Evolutionary conservation across 495 filamentous ascomycete species (phyloP).

Genomic region (Astrothelium subdiscretum): DNA sequence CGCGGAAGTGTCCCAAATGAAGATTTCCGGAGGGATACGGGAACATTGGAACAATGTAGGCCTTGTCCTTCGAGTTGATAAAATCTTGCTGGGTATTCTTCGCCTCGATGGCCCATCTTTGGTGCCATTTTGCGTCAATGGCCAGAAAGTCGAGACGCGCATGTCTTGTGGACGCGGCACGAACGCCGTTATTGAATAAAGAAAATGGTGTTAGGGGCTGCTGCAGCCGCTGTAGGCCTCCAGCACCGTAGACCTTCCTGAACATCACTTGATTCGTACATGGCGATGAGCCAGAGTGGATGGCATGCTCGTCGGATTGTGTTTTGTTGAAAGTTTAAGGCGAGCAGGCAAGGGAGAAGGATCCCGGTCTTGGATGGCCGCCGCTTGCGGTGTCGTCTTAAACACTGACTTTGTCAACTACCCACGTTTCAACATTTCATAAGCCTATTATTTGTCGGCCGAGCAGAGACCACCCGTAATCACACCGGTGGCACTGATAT

Average conservation of each 20-base stretch:
- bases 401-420: neutral
- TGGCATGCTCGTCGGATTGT: neutral
- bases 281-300: neutral
- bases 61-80: slow-evolving; percentile 35
- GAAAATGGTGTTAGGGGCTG: neutral
- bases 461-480: neutral
- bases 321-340: neutral
- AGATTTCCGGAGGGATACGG: slow-evolving; percentile 82
- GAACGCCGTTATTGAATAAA: neutral
- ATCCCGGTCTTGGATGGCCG: neutral
- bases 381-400: neutral
- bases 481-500: neutral
- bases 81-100: neutral
- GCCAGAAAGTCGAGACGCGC: slow-evolving; percentile 46
- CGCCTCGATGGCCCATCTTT: slow-evolving; percentile 35
- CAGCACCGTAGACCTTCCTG: neutral
- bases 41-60: slow-evolving; percentile 84
- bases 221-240: neutral
- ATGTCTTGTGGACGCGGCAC: slow-evolving; percentile 3
- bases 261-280: neutral
- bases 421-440: neutral
- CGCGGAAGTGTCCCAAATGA: slow-evolving; percentile 80
- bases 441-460: neutral
- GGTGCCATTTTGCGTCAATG: slow-evolving; percentile 68
- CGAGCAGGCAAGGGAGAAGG: neutral